Conservation (phyloP, 768 basidiomycete genomes). For the Floccularia luteovirens region DNA sequence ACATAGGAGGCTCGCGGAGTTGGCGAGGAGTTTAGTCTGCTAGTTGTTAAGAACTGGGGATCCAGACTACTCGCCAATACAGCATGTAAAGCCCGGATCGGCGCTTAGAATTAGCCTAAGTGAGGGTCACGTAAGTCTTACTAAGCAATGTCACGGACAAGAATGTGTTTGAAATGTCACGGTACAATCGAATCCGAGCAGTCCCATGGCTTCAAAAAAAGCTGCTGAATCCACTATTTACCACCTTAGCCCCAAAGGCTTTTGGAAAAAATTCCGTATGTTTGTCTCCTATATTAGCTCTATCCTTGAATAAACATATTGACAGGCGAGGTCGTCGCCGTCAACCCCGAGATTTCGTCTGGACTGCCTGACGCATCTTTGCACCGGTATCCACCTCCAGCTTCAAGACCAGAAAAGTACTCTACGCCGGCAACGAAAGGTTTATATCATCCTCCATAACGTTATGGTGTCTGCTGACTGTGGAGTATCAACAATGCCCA, state of each 20-base stretch:
- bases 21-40: too few species aligned
- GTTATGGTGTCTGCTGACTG: neutral
- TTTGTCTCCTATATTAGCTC: slow-evolving; percentile 6
- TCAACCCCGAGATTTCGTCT: slow-evolving; percentile 87
- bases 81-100: too few species aligned
- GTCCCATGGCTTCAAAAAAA: slow-evolving; percentile 66
- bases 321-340: slow-evolving; percentile 73
- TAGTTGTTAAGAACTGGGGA: too few species aligned
- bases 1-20: too few species aligned
- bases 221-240: slow-evolving; percentile 86
- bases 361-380: slow-evolving; percentile 73
- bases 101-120: too few species aligned
- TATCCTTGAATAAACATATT: slow-evolving; percentile 5
- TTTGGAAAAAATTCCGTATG: slow-evolving; percentile 96
- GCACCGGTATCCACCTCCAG: slow-evolving; percentile 83
- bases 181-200: slow-evolving; percentile 10
- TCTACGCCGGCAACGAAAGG: slow-evolving; percentile 87
- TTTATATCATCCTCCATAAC: slow-evolving; percentile 16
- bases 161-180: slow-evolving; percentile 6
- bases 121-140: neutral
- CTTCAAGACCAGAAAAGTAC: slow-evolving; percentile 81
- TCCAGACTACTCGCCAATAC: too few species aligned
- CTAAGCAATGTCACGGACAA: neutral
- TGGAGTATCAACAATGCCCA: slow-evolving; percentile 16
- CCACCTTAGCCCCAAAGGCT: slow-evolving; percentile 82